Base-by-base conservation (phyloP, 192 early-diverging fungal species). In the Lunasporangiospora selenospora region DNA sequence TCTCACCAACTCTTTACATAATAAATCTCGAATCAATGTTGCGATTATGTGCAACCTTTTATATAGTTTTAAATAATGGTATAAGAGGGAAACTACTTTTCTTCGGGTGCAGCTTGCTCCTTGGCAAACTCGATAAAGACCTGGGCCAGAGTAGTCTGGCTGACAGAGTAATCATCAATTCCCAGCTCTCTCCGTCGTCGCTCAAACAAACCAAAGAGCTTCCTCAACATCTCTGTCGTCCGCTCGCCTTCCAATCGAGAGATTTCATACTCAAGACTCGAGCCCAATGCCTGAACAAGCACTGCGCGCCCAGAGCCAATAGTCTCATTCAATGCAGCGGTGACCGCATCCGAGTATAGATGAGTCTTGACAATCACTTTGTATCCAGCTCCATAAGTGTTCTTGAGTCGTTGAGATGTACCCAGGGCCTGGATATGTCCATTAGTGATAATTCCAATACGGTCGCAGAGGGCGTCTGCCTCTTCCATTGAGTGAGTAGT, bases 91-190 rank as follows among this genome's bases (percentile, higher is more conserved):
- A 0, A 32, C 27, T 62, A 59, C 29, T 47, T 49, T 47, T 70
- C 67, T 26, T 61, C 67, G 6, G 67, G 67, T 1, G 59, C 40
- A 16, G 67, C 58, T 50, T 84, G 82, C 27, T 66, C 55, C 61
- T 84, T 81, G 4, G 81, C 87, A 80, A 88, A 79, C 44, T 80
- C 73, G 34, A 88, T 76, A 66, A 88, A 88, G n/a, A 87, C 83
- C 47, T 86, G 79, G 33, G 86, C 83, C 29, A 88, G 56, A 1
- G 82, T 84, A 6, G 86, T 80, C 61, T 87, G 87, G 30, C 80
- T 79, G 27, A 87, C 81, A 21, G 77, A 79, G 50, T 83, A 88
- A 40, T 88, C 84, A 36, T 65, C 51, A 46, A 88, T 62, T 11
- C 77, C 76, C 3, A 66, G 45, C 2, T 45, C 30, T 9, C 27